Evolutionary conservation across 1,139 yeast species (phyloP).

Genomic region (Arxiozyma telluris): DNA sequence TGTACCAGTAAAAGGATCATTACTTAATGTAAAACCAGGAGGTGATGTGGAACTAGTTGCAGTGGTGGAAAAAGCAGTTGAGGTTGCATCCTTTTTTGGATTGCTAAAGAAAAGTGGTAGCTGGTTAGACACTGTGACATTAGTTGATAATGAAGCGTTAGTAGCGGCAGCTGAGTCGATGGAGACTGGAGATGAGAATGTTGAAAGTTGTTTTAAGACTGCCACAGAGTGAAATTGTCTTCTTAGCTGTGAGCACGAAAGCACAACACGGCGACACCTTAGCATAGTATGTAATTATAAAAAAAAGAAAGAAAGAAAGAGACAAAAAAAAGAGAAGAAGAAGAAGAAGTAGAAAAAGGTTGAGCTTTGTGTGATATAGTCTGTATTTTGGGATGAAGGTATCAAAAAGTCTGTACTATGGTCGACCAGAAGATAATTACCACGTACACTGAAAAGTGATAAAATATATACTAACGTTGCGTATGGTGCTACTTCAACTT

Average conservation of each 20-base stretch:
- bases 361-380: neutral
- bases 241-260: neutral
- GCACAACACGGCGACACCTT: neutral
- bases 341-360: neutral
- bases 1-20: slow-evolving; percentile 22
- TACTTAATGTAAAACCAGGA: neutral
- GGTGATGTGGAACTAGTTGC: neutral
- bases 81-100: neutral
- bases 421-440: too few species aligned
- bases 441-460: too few species aligned
- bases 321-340: too few species aligned
- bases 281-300: neutral
- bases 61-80: neutral
- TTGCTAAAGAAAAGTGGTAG: neutral
- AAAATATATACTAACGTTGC: too few species aligned
- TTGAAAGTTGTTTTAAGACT: neutral
- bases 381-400: neutral
- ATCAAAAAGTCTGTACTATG: neutral
- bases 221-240: neutral
- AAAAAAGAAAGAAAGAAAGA: neutral
- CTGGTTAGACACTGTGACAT: neutral
- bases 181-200: neutral
- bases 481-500: too few species aligned
- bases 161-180: neutral
- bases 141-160: neutral